Conservation (phyloP, 1,284 basidiomycete species). For the Exsudoporus floridanus region DNA sequence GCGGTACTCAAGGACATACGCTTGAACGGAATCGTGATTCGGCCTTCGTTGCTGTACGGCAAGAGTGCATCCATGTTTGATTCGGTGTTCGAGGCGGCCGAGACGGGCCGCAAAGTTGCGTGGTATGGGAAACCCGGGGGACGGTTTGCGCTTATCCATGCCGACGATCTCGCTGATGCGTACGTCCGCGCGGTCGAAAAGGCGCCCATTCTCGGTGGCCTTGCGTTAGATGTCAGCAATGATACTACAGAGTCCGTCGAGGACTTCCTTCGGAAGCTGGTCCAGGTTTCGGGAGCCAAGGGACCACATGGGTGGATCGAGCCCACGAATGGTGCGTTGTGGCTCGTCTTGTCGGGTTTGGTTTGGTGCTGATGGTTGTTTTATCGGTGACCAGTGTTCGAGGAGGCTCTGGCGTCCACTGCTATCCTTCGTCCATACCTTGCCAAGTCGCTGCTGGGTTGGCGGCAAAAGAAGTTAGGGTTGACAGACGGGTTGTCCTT, state of each 20-base stretch:
- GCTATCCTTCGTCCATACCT: constrained; percentile 23
- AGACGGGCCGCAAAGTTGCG: constrained; percentile 34
- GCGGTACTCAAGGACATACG: constrained; percentile 31
- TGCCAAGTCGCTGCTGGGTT: constrained; percentile 25
- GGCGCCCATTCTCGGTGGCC: constrained; percentile 16
- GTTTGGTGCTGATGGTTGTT: not conserved
- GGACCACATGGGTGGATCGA: constrained; percentile 11
- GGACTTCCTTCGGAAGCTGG: constrained; percentile 12
- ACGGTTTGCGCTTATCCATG: constrained; percentile 18
- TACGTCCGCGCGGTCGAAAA: constrained; percentile 23
- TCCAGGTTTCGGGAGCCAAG: constrained; percentile 16
- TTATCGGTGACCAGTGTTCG: constrained; percentile 10
- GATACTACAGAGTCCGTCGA: constrained; percentile 14
- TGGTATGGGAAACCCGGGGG: constrained; percentile 32
- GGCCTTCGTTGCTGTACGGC: constrained; percentile 50
- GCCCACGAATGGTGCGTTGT: constrained; percentile 14
- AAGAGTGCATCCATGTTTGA: constrained; percentile 33
- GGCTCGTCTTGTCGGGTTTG: not conserved
- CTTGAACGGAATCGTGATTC: constrained; percentile 52
- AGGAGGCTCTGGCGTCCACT: constrained; percentile 20
- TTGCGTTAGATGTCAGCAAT: constrained; percentile 18
- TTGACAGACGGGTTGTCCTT: constrained; percentile 22
- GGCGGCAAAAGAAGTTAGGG: constrained; percentile 25
- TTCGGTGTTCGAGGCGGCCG: constrained; percentile 40
- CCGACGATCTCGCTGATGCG: constrained; percentile 23